phyloP scores from a whole-genome alignment of 345 rosid genomes.

The Bruguiera parviflora region DNA sequence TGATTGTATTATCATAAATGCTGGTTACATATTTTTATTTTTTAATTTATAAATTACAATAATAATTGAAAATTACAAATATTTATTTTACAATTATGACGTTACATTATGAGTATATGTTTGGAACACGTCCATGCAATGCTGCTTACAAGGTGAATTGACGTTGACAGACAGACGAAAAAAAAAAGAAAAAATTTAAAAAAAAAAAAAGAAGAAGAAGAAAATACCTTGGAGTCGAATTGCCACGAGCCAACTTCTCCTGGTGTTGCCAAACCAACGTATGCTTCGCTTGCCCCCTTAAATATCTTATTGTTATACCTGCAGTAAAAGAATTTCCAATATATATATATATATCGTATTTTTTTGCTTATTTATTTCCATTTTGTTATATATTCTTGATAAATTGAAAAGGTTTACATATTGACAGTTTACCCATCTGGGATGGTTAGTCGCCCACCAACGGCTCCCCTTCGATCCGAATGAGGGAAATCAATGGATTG shows the following conservation, averaged over 20 bases:
- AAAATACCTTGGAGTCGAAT: slow-evolving; percentile 56
- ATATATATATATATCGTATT: neutral
- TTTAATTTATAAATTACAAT: too few species aligned
- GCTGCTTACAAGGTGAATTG: neutral
- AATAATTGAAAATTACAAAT: neutral
- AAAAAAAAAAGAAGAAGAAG: neutral
- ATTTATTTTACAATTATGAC: too few species aligned
- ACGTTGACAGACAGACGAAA: neutral
- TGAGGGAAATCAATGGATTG: slow-evolving; percentile 16
- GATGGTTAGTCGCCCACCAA: slow-evolving; percentile 5
- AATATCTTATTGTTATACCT: too few species aligned
- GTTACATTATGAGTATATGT: too few species aligned
- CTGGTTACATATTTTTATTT: too few species aligned
- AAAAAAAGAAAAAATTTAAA: neutral
- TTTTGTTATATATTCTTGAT: neutral
- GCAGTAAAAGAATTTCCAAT: neutral
- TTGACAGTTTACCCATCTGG: slow-evolving; percentile 11
- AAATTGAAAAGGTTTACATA: neutral
- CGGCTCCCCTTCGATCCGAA: slow-evolving; percentile 16
- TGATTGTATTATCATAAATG: neutral
- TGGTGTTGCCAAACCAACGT: slow-evolving; percentile 65
- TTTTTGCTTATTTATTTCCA: neutral
- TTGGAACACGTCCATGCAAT: too few species aligned
- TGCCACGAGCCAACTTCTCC: slow-evolving; percentile 87
- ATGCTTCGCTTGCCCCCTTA: slow-evolving; percentile 40